phyloP scores from a whole-genome alignment of 2,329 filamentous ascomycete species.

The Epichloe coenophiala region DNA sequence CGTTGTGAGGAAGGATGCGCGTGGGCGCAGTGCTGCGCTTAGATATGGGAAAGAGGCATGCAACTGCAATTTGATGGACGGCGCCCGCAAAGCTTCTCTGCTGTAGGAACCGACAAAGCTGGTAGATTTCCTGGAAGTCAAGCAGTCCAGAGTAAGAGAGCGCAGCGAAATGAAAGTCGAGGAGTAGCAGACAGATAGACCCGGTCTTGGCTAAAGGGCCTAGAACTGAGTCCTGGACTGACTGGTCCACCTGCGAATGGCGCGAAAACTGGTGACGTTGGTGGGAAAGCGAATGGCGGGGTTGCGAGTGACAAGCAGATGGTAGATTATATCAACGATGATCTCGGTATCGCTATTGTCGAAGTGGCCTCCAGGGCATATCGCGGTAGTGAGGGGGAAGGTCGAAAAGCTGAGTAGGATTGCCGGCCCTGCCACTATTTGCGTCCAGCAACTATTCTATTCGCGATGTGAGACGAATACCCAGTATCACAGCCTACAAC shows the following conservation, averaged over 20 bases:
- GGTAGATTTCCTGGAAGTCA: background rate
- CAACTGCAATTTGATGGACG: background rate
- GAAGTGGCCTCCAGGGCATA: constrained; percentile 3
- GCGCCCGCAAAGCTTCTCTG: background rate
- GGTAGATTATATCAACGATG: background rate
- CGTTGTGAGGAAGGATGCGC: background rate
- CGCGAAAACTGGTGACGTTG: background rate
- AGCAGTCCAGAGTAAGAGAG: background rate
- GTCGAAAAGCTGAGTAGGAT: background rate
- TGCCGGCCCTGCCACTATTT: background rate
- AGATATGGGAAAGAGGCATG: background rate
- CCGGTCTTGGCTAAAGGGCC: constrained; percentile 1
- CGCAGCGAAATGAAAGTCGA: background rate
- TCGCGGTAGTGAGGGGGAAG: background rate
- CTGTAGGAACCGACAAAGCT: background rate
- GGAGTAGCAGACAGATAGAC: background rate
- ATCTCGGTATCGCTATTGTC: constrained; percentile 4
- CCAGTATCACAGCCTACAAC: background rate
- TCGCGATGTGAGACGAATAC: background rate
- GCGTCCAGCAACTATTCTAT: background rate
- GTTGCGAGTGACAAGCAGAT: background rate
- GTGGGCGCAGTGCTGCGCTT: background rate
- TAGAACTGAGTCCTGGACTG: background rate
- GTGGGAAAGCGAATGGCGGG: constrained; percentile 2
- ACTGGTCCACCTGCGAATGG: background rate